These are phyloP conservation scores for Dioscorea cayenensis DNA, from an alignment of 116 monocot species.

Conservation along the genomic window DNA sequence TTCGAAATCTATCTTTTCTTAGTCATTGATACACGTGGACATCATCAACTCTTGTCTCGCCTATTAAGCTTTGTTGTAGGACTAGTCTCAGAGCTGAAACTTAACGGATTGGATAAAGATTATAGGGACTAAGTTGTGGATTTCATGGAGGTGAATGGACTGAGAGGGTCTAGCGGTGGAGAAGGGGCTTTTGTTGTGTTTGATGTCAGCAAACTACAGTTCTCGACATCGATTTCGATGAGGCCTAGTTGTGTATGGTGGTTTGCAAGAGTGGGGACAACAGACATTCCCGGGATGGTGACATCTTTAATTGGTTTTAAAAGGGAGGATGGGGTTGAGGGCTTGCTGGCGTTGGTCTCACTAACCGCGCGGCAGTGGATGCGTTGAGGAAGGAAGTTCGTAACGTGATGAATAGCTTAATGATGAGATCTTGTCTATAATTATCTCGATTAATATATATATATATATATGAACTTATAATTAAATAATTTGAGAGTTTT, in stretches of 20 bases:
- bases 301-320: slow-evolving; percentile 13
- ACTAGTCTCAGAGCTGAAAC: slow-evolving; percentile 1
- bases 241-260: slow-evolving; percentile 15
- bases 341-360: slow-evolving; percentile 15
- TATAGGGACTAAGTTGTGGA: slow-evolving; percentile 5
- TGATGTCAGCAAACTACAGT: slow-evolving; percentile 26
- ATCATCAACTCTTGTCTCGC: slow-evolving; percentile 9
- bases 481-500: too few relatives aligned
- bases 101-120: slow-evolving; percentile 6
- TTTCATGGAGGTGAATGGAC: slow-evolving; percentile 10
- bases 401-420: too few relatives aligned
- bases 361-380: slow-evolving; percentile 12
- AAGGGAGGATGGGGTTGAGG: slow-evolving; percentile 19
- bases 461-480: too few relatives aligned
- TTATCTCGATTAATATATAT: too few relatives aligned
- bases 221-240: slow-evolving; percentile 26
- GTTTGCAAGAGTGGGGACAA: slow-evolving; percentile 7
- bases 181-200: slow-evolving; percentile 11
- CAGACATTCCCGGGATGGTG: slow-evolving; percentile 15
- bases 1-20: slow-evolving; percentile 10
- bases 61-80: not conserved
- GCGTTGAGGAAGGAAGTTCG: not conserved
- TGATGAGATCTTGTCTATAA: too few relatives aligned
- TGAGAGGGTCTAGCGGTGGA: slow-evolving; percentile 7
- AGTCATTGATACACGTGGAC: slow-evolving; percentile 9